phyloP scores from a whole-genome alignment of 108 stramenopile genomes.

The Fragilariopsis cylindrus region DNA sequence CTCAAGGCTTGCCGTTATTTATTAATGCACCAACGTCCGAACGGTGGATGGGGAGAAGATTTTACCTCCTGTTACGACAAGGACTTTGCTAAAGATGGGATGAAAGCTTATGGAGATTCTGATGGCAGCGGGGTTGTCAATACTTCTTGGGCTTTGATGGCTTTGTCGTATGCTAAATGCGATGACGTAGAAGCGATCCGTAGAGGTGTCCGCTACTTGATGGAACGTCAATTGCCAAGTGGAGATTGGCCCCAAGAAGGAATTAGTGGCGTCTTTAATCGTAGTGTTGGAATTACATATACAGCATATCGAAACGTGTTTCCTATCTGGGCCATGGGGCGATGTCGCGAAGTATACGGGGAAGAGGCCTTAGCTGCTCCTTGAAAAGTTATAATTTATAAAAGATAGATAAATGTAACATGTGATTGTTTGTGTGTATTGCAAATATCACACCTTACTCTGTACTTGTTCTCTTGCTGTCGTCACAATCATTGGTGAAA shows the following conservation, averaged over 20 bases:
- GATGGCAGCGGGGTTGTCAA: conserved; percentile 94
- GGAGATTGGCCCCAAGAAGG: conserved; percentile 99
- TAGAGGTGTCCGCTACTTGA: conserved; percentile 80
- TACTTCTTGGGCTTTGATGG: conserved; percentile 97
- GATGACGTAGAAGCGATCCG: conserved; percentile 76
- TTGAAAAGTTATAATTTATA: no score
- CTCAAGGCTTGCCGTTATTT: conserved; percentile 36
- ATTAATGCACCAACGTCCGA: conserved; percentile 52
- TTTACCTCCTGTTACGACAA: conserved; percentile 97
- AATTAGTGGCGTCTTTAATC: conserved; percentile 98
- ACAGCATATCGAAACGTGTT: conserved; percentile 99
- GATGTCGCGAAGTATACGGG: conserved; percentile 76
- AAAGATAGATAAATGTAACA: no score
- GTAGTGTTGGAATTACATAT: conserved; percentile 98
- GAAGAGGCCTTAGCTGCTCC: conserved; percentile 15
- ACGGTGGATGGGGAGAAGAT: conserved; percentile 99
- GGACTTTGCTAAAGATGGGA: conserved; percentile 86
- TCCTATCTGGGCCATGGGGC: conserved; percentile 98
- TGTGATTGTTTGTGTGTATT: no score
- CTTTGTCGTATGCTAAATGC: conserved; percentile 82
- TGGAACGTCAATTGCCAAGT: conserved; percentile 82
- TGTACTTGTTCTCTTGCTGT: no score
- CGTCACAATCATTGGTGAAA: no score
- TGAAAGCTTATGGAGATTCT: conserved; percentile 82
- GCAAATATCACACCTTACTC: no score